phyloP scores from a whole-genome alignment of 495 filamentous ascomycete species.

The Lophiotrema nucula region DNA sequence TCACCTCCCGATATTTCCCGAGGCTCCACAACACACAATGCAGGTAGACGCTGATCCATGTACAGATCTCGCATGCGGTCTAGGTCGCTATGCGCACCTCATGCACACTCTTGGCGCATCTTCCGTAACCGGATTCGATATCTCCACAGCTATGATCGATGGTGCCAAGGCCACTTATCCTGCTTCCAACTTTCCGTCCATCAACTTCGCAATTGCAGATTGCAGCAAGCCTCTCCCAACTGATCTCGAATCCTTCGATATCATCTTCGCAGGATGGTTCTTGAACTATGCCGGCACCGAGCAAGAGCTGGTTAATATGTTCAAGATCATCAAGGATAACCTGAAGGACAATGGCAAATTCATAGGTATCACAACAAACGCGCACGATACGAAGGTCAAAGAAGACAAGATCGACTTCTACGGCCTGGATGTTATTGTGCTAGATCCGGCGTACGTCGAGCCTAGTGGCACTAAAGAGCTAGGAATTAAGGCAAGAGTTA shows the following conservation, averaged over 20 bases:
- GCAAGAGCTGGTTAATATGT: slow-evolving; percentile 14
- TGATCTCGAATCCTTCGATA: slow-evolving; percentile 12
- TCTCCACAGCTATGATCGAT: slow-evolving; percentile 25
- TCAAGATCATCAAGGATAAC: slow-evolving; percentile 14
- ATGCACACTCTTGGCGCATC: slow-evolving; percentile 17
- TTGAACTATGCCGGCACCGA: slow-evolving; percentile 27
- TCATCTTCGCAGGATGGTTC: slow-evolving; percentile 33
- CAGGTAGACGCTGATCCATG: too few species aligned
- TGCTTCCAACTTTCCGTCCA: background rate
- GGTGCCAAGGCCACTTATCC: slow-evolving; percentile 16
- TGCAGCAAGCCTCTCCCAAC: slow-evolving; percentile 14
- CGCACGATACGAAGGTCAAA: slow-evolving; percentile 4
- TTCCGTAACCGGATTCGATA: slow-evolving; percentile 25
- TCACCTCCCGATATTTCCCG: too few species aligned
- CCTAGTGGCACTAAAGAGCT: background rate
- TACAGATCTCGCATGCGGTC: slow-evolving; percentile 30
- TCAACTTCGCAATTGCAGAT: slow-evolving; percentile 26
- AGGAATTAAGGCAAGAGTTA: slow-evolving; percentile 18
- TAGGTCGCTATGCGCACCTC: slow-evolving; percentile 23
- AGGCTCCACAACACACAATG: too few species aligned
- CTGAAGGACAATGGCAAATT: slow-evolving; percentile 16
- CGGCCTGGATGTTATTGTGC: slow-evolving; percentile 12
- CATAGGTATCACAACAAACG: slow-evolving; percentile 26
- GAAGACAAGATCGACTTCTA: slow-evolving; percentile 16
- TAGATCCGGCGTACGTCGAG: slow-evolving; percentile 7